These are phyloP conservation scores for Wickerhamiella brachini DNA, from an alignment of 805 yeast species.

Conservation along the genomic window DNA sequence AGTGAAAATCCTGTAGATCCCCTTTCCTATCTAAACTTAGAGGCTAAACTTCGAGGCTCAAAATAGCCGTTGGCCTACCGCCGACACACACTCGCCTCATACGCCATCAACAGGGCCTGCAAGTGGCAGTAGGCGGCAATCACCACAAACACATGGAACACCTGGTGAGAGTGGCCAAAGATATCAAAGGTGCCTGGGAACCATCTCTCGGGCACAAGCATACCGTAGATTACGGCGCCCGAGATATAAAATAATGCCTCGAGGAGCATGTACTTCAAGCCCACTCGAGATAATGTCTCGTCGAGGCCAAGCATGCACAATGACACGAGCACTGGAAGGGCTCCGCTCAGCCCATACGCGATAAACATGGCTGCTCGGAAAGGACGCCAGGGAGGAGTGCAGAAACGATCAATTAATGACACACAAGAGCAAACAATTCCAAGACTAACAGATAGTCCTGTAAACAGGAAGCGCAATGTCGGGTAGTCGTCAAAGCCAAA, in stretches of 20 bases:
- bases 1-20: background rate
- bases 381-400: constrained; percentile 60
- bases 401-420: constrained; percentile 51
- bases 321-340: constrained; percentile 53
- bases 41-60: too few relatives aligned
- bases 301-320: constrained; percentile 33
- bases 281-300: constrained; percentile 38
- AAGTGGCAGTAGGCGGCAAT: constrained; percentile 65
- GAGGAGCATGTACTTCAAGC: constrained; percentile 44
- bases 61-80: background rate
- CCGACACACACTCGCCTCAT: constrained; percentile 22
- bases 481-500: constrained; percentile 32
- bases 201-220: constrained; percentile 61
- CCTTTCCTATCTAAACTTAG: background rate
- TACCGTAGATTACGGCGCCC: constrained; percentile 73
- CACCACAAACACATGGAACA: constrained; percentile 68
- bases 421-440: constrained; percentile 51
- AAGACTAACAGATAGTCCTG: constrained; percentile 35
- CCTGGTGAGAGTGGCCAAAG: constrained; percentile 74
- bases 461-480: constrained; percentile 20
- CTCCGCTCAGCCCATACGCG: constrained; percentile 64
- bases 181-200: constrained; percentile 52
- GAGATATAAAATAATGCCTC: constrained; percentile 65
- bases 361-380: constrained; percentile 69
- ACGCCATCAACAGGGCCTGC: constrained; percentile 44